phyloP scores from a whole-genome alignment of 352 stramenopile genomes.

The Peronospora destructor region DNA sequence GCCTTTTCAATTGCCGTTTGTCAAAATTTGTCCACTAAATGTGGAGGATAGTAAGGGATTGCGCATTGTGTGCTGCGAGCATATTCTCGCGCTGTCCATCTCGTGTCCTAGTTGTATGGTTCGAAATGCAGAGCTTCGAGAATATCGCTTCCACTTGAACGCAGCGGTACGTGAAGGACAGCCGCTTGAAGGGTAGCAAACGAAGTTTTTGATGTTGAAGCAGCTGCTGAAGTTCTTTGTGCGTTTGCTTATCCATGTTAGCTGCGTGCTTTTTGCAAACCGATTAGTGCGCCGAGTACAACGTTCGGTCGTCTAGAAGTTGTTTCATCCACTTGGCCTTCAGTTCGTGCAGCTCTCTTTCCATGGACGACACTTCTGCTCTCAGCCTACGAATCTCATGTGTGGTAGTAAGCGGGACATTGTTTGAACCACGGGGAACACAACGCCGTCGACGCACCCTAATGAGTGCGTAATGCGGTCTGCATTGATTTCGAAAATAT shows the following conservation, averaged over 20 bases:
- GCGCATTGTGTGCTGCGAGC: conserved; percentile 22
- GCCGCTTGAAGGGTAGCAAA: conserved; percentile 31
- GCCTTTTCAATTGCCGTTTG: conserved; percentile 20
- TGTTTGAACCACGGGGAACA: conserved; percentile 10
- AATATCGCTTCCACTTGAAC: conserved; percentile 22
- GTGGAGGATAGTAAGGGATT: conserved; percentile 18
- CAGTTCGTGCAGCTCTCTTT: conserved; percentile 23
- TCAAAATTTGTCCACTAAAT: conserved; percentile 22
- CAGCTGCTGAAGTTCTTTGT: conserved; percentile 22
- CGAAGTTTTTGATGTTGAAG: conserved; percentile 29
- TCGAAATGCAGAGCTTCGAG: conserved; percentile 31
- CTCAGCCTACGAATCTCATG: conserved; percentile 29
- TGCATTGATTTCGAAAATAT: too few relatives aligned
- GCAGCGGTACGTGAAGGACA: conserved; percentile 23
- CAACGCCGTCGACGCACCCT: too few relatives aligned
- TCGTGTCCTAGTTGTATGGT: conserved; percentile 16
- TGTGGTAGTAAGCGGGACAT: conserved; percentile 12
- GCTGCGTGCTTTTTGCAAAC: conserved; percentile 20
- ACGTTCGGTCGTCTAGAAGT: conserved; percentile 14
- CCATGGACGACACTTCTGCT: conserved; percentile 28
- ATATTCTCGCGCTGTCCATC: conserved; percentile 11
- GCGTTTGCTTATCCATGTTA: conserved; percentile 6
- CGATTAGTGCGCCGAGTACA: conserved; percentile 10
- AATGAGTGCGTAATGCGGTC: too few relatives aligned
- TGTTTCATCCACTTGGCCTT: conserved; percentile 20